Conservation (phyloP, 768 basidiomycete species). For the Mycena polygramma region DNA sequence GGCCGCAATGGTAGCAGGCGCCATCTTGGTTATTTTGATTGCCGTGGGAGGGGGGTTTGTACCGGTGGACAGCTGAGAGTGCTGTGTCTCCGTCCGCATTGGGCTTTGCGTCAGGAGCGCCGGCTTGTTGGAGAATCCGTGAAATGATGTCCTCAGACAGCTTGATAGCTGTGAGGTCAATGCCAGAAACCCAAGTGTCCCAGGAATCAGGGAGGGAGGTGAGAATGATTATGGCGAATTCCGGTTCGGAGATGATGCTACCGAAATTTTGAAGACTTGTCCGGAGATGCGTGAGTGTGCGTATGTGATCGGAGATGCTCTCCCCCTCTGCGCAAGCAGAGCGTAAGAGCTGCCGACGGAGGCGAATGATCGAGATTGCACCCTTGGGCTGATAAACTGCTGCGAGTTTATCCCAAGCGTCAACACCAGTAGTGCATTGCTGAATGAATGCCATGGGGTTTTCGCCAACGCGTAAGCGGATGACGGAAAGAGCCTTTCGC, state of each 20-base stretch:
- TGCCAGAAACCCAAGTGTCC: slow-evolving; percentile 45
- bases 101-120: slow-evolving; percentile 16
- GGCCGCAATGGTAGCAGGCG: slow-evolving; percentile 22
- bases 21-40: not conserved
- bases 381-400: slow-evolving; percentile 37
- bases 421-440: slow-evolving; percentile 39
- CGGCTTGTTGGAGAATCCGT: slow-evolving; percentile 40
- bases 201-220: slow-evolving; percentile 50
- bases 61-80: slow-evolving; percentile 18
- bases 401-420: slow-evolving; percentile 47
- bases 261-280: slow-evolving; percentile 42
- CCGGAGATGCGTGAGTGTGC: slow-evolving; percentile 41
- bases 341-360: slow-evolving; percentile 40
- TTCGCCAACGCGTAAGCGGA: slow-evolving; percentile 8
- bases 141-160: slow-evolving; percentile 39
- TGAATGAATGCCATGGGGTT: slow-evolving; percentile 44
- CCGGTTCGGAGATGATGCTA: slow-evolving; percentile 41
- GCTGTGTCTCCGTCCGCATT: slow-evolving; percentile 9
- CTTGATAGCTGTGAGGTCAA: slow-evolving; percentile 37
- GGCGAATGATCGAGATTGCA: slow-evolving; percentile 32
- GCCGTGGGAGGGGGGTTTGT: not conserved
- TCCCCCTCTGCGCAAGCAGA: slow-evolving; percentile 44
- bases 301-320: slow-evolving; percentile 49
- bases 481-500: too few relatives aligned
- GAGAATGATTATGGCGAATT: slow-evolving; percentile 48